These are phyloP conservation scores for Parascedosporium putredinis DNA, from an alignment of 2,329 filamentous ascomycete genomes.

Conservation along the genomic window DNA sequence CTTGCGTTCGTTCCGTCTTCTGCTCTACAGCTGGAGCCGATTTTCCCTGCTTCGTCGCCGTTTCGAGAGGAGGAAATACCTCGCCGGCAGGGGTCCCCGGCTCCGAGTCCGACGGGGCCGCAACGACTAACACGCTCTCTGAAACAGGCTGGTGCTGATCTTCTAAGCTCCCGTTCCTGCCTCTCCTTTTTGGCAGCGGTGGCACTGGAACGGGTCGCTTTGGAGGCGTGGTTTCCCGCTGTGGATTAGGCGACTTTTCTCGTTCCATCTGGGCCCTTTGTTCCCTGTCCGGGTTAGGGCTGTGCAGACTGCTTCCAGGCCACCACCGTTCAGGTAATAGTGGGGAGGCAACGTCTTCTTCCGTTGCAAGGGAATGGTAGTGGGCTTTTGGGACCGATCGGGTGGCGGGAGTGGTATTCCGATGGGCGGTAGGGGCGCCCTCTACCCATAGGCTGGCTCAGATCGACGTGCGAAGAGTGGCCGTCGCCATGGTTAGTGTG, in stretches of 20 bases:
- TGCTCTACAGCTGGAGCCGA: not conserved
- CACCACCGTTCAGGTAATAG: not conserved
- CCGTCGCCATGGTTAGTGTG: not conserved
- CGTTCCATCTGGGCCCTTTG: slow-evolving; percentile 1
- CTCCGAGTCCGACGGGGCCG: slow-evolving; percentile 53
- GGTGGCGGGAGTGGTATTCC: slow-evolving; percentile 68
- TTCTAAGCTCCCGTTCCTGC: slow-evolving; percentile 24
- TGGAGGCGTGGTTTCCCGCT: not conserved
- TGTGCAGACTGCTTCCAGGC: slow-evolving; percentile 11
- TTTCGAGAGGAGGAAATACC: not conserved
- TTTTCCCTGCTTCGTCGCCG: not conserved
- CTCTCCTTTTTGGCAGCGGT: slow-evolving; percentile 36
- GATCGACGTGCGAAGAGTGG: slow-evolving; percentile 27
- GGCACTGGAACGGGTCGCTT: slow-evolving; percentile 23
- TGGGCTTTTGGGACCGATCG: slow-evolving; percentile 48
- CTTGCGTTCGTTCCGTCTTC: not conserved
- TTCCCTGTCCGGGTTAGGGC: slow-evolving; percentile 13
- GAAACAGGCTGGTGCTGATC: slow-evolving; percentile 26
- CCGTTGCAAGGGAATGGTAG: slow-evolving; percentile 47
- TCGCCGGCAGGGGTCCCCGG: slow-evolving; percentile 34
- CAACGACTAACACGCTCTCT: slow-evolving; percentile 52
- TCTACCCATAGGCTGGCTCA: slow-evolving; percentile 65
- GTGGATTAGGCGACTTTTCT: not conserved
- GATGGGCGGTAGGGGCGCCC: slow-evolving; percentile 74
- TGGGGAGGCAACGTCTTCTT: slow-evolving; percentile 50